These are phyloP conservation scores for Nectriaceae sp. DNA, from an alignment of 2,329 filamentous ascomycete species.

Conservation along the genomic window DNA sequence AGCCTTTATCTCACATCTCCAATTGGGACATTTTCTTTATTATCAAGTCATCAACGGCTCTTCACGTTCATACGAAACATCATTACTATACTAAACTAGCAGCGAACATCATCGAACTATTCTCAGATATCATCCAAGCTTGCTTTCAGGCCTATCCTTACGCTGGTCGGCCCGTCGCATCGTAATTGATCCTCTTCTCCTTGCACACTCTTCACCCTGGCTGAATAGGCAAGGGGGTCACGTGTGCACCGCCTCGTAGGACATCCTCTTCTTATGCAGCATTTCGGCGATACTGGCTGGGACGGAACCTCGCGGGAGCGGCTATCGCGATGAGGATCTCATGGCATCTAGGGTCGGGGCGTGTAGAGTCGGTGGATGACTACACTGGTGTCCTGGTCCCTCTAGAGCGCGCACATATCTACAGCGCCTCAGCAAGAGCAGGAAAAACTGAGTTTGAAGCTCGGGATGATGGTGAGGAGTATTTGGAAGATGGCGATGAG, in stretches of 20 bases:
- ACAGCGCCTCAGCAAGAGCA: constrained; percentile 54
- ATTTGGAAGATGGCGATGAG: constrained; percentile 39
- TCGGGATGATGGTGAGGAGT: constrained; percentile 40
- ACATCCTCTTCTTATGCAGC: neutral
- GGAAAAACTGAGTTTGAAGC: constrained; percentile 48
- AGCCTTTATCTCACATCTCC: no score
- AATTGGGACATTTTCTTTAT: neutral
- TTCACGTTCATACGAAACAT: neutral
- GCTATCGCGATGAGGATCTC: constrained; percentile 31
- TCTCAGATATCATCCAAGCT: no score
- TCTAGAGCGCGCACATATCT: constrained; percentile 56
- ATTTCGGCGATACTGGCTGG: constrained; percentile 1
- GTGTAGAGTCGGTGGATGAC: constrained; percentile 49
- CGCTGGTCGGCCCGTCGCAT: no score
- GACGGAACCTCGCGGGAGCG: constrained; percentile 1
- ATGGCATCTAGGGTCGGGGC: constrained; percentile 31
- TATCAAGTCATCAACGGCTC: neutral
- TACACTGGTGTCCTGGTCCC: constrained; percentile 55
- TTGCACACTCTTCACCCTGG: neutral
- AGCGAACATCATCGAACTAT: neutral
- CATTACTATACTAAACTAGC: neutral
- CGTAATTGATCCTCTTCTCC: no score
- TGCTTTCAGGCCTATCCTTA: no score
- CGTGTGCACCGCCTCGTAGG: neutral
- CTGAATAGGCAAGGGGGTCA: neutral